Conservation (phyloP, 768 basidiomycete species). For the Phlegmacium glaucopus region DNA sequence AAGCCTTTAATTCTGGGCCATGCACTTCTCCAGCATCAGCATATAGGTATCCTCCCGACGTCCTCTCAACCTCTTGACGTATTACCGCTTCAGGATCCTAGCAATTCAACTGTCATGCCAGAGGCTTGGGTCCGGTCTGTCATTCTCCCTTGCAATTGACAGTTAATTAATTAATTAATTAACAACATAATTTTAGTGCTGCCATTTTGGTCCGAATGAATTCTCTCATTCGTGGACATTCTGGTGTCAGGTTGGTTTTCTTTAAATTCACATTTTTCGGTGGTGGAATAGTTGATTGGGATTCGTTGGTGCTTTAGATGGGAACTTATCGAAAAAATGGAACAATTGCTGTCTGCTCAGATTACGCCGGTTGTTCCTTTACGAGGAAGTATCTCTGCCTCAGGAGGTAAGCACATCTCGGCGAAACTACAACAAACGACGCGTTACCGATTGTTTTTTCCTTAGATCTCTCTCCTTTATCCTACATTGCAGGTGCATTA, state of each 20-base stretch:
- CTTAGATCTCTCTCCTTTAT: slow-evolving; percentile 47
- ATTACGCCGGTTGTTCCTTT: slow-evolving; percentile 78
- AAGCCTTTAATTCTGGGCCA: slow-evolving; percentile 59
- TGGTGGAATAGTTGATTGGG: too few relatives aligned
- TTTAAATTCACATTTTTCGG: background rate
- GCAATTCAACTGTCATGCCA: slow-evolving; percentile 71
- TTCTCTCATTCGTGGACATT: slow-evolving; percentile 78
- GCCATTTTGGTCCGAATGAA: slow-evolving; percentile 81
- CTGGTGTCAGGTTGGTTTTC: slow-evolving; percentile 54
- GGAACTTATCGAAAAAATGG: slow-evolving; percentile 72
- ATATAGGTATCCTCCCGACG: slow-evolving; percentile 62
- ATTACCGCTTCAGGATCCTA: slow-evolving; percentile 68
- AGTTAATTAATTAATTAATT: too few relatives aligned
- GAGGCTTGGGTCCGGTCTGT: slow-evolving; percentile 75
- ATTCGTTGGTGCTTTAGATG: slow-evolving; percentile 36
- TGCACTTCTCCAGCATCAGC: slow-evolving; percentile 73
- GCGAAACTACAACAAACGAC: background rate
- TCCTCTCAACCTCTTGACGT: slow-evolving; percentile 41
- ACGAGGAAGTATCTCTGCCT: slow-evolving; percentile 74
- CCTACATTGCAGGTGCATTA: slow-evolving; percentile 67
- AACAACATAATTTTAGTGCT: slow-evolving; percentile 42
- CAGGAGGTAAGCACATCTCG: slow-evolving; percentile 49
- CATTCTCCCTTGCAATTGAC: slow-evolving; percentile 31
- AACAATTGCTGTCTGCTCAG: slow-evolving; percentile 56
- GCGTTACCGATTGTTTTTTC: background rate